A percentile compares a stretch with the other conserved stretches of the same genome.
phyloP scores from a whole-genome alignment of 345 rosid genomes.

The Draba incana region DNA sequence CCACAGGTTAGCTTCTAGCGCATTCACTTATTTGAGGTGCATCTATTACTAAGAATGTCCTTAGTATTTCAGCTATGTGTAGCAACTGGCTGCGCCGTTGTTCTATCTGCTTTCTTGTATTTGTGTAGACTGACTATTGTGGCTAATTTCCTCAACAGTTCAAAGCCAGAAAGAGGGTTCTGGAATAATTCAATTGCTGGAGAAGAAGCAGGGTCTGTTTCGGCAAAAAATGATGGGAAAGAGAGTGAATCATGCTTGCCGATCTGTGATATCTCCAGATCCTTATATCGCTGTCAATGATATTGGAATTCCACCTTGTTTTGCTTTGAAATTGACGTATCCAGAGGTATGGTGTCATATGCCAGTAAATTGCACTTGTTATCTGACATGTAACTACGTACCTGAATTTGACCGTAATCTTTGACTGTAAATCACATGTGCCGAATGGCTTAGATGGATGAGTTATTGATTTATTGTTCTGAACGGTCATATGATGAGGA shows the following conservation, averaged over 20 bases:
- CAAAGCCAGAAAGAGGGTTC: constrained; percentile 61
- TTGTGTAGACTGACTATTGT: constrained; percentile 30
- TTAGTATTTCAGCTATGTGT: constrained; percentile 16
- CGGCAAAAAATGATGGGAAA: constrained; percentile 99
- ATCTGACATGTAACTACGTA: constrained; percentile 8
- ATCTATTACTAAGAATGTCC: constrained; percentile 16
- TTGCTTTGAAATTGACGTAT: constrained; percentile 83
- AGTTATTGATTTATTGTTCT: constrained; percentile 22
- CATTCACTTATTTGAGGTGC: constrained; percentile 22
- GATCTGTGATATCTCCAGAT: constrained; percentile 99
- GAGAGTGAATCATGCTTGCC: constrained; percentile 95
- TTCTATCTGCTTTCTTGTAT: constrained; percentile 8
- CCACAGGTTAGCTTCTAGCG: constrained; percentile 52
- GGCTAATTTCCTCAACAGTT: constrained; percentile 45
- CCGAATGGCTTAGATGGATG: background rate
- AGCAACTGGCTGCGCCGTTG: constrained; percentile 21
- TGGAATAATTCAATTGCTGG: constrained; percentile 93
- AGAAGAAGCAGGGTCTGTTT: constrained; percentile 94
- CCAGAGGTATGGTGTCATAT: constrained; percentile 70
- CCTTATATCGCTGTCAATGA: constrained; percentile 95
- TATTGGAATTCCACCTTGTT: constrained; percentile 95
- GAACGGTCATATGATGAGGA: constrained; percentile 8
- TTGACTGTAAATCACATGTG: constrained; percentile 10
- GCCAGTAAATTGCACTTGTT: constrained; percentile 11
- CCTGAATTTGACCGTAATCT: constrained; percentile 15